These are phyloP conservation scores for Phragmites australis DNA, from an alignment of 176 grass and related monocot species.

Conservation along the genomic window DNA sequence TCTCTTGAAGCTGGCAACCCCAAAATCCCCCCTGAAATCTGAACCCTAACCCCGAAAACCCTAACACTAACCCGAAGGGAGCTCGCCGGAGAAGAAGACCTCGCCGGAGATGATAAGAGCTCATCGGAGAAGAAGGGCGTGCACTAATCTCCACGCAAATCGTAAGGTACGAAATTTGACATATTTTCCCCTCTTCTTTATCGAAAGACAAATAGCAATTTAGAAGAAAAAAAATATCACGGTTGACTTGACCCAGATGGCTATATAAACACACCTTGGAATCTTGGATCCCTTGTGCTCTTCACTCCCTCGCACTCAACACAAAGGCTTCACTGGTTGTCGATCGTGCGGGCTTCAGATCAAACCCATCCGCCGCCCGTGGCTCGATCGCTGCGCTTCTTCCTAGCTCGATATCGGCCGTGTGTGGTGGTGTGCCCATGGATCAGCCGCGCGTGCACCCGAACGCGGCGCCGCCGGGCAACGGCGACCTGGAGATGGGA, in stretches of 20 bases:
- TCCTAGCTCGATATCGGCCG: not conserved
- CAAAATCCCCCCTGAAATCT: too few species aligned
- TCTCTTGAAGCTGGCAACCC: too few species aligned
- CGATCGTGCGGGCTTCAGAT: not conserved
- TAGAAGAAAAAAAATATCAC: not conserved
- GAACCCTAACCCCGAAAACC: too few species aligned
- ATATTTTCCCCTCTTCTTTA: too few species aligned
- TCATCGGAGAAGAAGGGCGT: too few species aligned
- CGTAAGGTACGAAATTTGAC: too few species aligned
- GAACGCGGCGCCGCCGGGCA: not conserved
- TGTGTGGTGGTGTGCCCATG: not conserved
- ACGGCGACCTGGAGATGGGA: constrained; percentile 22
- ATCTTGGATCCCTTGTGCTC: not conserved
- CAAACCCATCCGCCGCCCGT: not conserved
- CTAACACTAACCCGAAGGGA: too few species aligned
- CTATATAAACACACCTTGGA: not conserved
- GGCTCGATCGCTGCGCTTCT: not conserved
- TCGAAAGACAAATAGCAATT: too few species aligned
- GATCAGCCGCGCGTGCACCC: constrained; percentile 18
- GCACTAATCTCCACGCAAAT: too few species aligned
- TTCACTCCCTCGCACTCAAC: not conserved
- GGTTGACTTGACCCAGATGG: constrained; percentile 26
- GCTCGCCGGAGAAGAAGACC: too few species aligned
- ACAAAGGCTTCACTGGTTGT: not conserved
- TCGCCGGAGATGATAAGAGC: too few species aligned